Evolutionary conservation across 768 basidiomycete species (phyloP), one percentile per base, ranked within the genome.

Genomic region (Podaxis sp.): DNA sequence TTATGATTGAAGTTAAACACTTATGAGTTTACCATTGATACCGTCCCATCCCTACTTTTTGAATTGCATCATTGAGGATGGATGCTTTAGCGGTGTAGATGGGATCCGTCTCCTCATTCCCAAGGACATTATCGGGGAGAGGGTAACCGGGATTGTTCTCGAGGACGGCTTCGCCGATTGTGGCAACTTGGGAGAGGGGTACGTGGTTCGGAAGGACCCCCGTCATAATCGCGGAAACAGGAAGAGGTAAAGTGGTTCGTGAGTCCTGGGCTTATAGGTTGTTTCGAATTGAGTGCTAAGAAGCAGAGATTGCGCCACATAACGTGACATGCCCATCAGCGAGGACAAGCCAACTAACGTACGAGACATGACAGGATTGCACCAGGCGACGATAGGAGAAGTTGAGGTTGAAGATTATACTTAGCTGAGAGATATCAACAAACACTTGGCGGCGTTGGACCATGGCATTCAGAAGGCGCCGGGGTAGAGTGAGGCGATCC

Each of bases 21-120:
- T 6, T 9, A 16, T 18, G 42, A 13, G 47, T 64, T 10, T 50
- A 73, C 72, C 72, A 73, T 62, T 71, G 72, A 62, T 73, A 73
- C 10, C 66, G 61, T 1, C 71, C 70, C 72, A 73, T 66, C 10
- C 65, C 65, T 28, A 66, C 62, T n/a, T 62, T 54, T 37, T 66
- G 63, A 11, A 66, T 61, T 14, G 65, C 63, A 14, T 59, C 55
- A 36, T 66, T 66, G 28, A 66, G 44, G 13, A 66, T 38, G 5
- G 56, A 37, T 1, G 63, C 56, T 42, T 66, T 64, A 4, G 32
- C 50, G 2, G 55, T 40, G 51, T 66, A 64, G 4, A 44, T 28
- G 6, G 40, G 27, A 18, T 66, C 63, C 21, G 63, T 6, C 4
- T 11, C 60, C 7, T 53, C 57, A 5, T 55, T 62, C 28, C 47